Percentiles rank a stretch among this genome's conserved stretches.
phyloP scores from a whole-genome alignment of 1,139 yeast genomes.

The Eremothecium coryli region DNA sequence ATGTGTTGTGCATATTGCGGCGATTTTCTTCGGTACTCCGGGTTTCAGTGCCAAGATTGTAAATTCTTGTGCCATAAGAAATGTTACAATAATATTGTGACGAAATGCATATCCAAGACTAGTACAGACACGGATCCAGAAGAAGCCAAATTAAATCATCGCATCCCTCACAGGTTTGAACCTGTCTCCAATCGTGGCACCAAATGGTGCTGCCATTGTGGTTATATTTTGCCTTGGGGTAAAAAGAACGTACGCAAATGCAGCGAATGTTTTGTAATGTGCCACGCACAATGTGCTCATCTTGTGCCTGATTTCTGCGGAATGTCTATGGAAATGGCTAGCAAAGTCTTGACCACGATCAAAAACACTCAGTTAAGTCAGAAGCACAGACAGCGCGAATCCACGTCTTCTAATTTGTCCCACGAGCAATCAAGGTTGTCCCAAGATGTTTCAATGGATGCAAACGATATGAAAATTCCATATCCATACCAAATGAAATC shows the following conservation, averaged over 20 bases:
- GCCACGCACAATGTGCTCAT: conserved; percentile 88
- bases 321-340: conserved; percentile 96
- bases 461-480: no score
- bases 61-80: conserved; percentile 87
- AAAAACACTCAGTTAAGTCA: conserved; percentile 57
- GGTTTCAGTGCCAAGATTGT: conserved; percentile 95
- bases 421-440: no score
- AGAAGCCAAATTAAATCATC: conserved; percentile 87
- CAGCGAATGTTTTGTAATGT: conserved; percentile 89
- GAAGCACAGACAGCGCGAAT: conserved; percentile 20
- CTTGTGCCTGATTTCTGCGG: conserved; percentile 97
- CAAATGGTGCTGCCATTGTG: conserved; percentile 99
- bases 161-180: conserved; percentile 93
- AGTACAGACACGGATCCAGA: conserved; percentile 76
- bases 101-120: conserved; percentile 89
- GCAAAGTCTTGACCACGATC: conserved; percentile 75
- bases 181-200: conserved; percentile 89
- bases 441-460: no score
- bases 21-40: conserved; percentile 86
- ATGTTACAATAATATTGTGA: conserved; percentile 88
- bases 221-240: conserved; percentile 91
- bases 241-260: conserved; percentile 91
- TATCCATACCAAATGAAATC: no score
- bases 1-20: conserved; percentile 98
- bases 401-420: no score